Base-by-base conservation (phyloP, 163 green algal species). In the Chlorella variabilis region DNA sequence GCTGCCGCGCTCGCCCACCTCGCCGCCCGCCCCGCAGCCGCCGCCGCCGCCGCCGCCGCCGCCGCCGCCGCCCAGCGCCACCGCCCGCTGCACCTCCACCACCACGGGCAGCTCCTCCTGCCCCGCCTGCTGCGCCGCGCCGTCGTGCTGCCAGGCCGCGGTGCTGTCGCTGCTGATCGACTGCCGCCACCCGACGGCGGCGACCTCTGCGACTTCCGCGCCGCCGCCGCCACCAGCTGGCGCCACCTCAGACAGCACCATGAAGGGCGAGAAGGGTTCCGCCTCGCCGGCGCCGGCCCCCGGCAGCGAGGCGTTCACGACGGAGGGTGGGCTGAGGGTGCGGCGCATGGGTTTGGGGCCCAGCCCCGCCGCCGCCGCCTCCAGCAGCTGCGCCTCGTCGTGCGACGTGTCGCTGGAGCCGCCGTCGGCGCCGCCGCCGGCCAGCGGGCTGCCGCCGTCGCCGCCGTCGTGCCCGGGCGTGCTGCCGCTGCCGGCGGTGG, bases 361-460 rank as follows among this genome's bases (percentile, higher is more conserved):
- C 25, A 11, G 25, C 23, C 17, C 45, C 18, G 45, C 45, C 5
- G 45, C 42, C 4, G 29, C 29, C 0, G 45, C 29, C 8, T 45
- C 29, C 7, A 8, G 5, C 42, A 42, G n/a, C 41, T 3, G 27
- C n/a, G 48, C 49, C 5, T 54, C 33, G 6, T 48, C 48, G 0
- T 48, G 48, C 6, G 41, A 61, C 3, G 2, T 25, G 18, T 62
- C 36, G 45, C 71, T 78, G 51, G 48, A 33, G 7, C 45, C 34
- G 4, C 48, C 33, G 1, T 17, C 48, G 70, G 49, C 49, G 20
- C n/a, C 66, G 36, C 66, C 49, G 5, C 31, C 51, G 51, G 4
- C 65, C 31, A 67, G 29, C 11, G 75, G 45, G 39, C 56, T 71
- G 39, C 38, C 75, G 31, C 61, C 61, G 61, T 56, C 71, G 23